Percentiles rank a stretch among this genome's conserved stretches.
phyloP scores from a whole-genome alignment of 805 yeast species.

The Komagataella kurtzmanii region DNA sequence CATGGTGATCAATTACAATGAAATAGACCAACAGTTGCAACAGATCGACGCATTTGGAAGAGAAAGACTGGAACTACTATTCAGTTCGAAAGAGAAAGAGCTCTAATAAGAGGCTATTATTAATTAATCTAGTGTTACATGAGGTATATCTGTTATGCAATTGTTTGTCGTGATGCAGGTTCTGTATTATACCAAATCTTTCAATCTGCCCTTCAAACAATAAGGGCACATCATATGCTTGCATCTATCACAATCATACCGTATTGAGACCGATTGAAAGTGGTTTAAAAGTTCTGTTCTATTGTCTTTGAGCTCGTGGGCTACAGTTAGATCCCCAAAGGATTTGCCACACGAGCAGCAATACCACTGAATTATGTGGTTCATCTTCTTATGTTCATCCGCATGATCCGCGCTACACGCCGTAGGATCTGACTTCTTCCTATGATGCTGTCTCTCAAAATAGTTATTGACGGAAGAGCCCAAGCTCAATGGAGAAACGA shows the following conservation, averaged over 20 bases:
- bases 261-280: background rate
- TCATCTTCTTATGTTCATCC: slow-evolving; percentile 3
- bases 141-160: background rate
- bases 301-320: background rate
- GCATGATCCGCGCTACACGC: background rate
- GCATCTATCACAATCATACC: slow-evolving; percentile 16
- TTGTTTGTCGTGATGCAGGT: background rate
- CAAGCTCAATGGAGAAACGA: background rate
- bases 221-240: slow-evolving; percentile 20
- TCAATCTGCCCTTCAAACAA: slow-evolving; percentile 15
- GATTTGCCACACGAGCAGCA: slow-evolving; percentile 18
- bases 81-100: background rate
- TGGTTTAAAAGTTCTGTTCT: background rate
- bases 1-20: slow-evolving; percentile 34
- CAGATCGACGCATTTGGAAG: slow-evolving; percentile 9
- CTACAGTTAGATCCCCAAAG: slow-evolving; percentile 10
- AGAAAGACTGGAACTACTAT: slow-evolving; percentile 2
- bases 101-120: background rate
- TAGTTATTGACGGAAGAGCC: background rate
- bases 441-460: background rate
- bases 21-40: slow-evolving; percentile 22
- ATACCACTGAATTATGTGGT: slow-evolving; percentile 17
- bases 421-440: background rate
- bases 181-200: slow-evolving; percentile 6
- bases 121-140: background rate